These are phyloP conservation scores for Calophaca sinica DNA, from an alignment of 306 rosid species.

Conservation along the genomic window DNA sequence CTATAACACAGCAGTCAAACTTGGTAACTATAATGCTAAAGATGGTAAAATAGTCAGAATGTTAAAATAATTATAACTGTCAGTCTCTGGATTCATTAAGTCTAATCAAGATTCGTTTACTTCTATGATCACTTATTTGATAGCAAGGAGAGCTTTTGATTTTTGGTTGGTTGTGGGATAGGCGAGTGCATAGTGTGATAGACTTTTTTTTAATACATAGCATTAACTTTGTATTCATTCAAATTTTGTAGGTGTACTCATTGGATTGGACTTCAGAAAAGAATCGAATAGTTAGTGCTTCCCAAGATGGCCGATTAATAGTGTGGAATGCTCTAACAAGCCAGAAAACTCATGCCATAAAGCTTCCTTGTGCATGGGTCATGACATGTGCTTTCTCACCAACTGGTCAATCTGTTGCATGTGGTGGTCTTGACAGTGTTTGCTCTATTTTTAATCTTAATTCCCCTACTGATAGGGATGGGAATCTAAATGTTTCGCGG, in stretches of 20 bases:
- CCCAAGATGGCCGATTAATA: slow-evolving; percentile 92
- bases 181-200: neutral
- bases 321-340: slow-evolving; percentile 98
- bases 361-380: slow-evolving; percentile 98
- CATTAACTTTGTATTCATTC: slow-evolving; percentile 8
- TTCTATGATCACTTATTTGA: slow-evolving; percentile 14
- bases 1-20: neutral
- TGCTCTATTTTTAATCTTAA: slow-evolving; percentile 94
- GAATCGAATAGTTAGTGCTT: slow-evolving; percentile 96
- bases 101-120: neutral
- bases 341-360: slow-evolving; percentile 94
- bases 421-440: slow-evolving; percentile 97
- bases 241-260: slow-evolving; percentile 76
- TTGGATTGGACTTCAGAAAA: slow-evolving; percentile 95
- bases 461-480: slow-evolving; percentile 83
- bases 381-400: slow-evolving; percentile 97
- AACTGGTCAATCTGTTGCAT: slow-evolving; percentile 91
- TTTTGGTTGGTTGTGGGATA: slow-evolving; percentile 15
- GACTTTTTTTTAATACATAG: slow-evolving; percentile 18
- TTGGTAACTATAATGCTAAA: neutral
- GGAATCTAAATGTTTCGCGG: slow-evolving; percentile 71
- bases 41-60: slow-evolving; percentile 5
- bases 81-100: neutral
- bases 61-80: neutral
- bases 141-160: neutral